Conservation (phyloP, 1,139 yeast genomes). For the Taphrina confusa region DNA sequence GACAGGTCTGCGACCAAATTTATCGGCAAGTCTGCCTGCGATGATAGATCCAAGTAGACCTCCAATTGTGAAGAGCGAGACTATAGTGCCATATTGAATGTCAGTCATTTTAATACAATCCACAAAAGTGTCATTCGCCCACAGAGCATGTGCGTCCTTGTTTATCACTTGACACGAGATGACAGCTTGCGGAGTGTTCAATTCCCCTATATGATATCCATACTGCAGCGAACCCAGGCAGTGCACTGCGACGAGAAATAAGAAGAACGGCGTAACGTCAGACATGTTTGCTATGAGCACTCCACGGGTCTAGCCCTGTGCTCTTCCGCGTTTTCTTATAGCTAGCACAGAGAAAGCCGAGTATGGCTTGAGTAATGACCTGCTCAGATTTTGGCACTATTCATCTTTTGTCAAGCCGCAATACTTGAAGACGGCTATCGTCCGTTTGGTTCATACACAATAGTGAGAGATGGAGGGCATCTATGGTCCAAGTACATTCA, state of each 20-base stretch:
- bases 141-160: background rate
- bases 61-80: conserved; percentile 82
- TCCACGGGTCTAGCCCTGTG: no score
- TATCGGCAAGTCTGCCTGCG: conserved; percentile 71
- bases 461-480: no score
- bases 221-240: conserved; percentile 25
- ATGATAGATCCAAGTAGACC: conserved; percentile 76
- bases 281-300: no score
- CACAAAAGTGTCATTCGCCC: background rate
- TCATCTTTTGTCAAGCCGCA: no score
- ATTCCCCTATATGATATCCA: conserved; percentile 33
- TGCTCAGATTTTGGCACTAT: no score
- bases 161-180: conserved; percentile 27
- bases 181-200: conserved; percentile 25
- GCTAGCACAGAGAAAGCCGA: no score
- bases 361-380: no score
- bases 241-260: conserved; percentile 39
- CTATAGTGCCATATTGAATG: conserved; percentile 72
- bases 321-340: no score
- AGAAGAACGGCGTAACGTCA: conserved; percentile 8
- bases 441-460: no score
- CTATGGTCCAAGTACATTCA: no score
- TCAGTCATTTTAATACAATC: conserved; percentile 65
- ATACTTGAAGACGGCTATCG: no score
- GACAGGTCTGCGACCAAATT: conserved; percentile 63